Evolutionary conservation across 164 flowering plant genomes (phyloP).

Genomic region (Nymphaea colorata): DNA sequence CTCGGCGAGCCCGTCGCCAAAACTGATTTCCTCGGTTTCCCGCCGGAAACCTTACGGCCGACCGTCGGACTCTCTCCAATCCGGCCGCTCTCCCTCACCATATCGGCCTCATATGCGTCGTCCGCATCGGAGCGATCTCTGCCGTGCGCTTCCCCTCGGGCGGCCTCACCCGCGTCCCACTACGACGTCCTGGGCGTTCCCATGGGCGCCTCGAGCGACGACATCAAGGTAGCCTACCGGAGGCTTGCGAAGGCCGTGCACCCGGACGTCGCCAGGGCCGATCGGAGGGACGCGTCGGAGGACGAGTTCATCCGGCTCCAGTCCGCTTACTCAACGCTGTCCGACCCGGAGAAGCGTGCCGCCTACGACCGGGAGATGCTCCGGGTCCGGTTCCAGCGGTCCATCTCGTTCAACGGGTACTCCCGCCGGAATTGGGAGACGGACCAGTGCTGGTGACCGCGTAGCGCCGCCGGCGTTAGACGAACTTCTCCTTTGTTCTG

Average conservation of each 20-base stretch:
- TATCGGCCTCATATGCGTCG: background rate
- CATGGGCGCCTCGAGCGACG: constrained; percentile 39
- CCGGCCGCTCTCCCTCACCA: constrained; percentile 1
- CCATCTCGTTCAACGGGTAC: constrained; percentile 1
- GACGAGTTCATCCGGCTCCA: constrained; percentile 23
- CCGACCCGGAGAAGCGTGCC: constrained; percentile 24
- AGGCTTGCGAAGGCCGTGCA: constrained; percentile 43
- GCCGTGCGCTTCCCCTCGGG: background rate
- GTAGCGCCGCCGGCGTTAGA: background rate
- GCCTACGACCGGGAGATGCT: constrained; percentile 22
- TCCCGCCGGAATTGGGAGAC: constrained; percentile 30
- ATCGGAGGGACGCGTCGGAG: constrained; percentile 13
- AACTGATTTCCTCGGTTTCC: constrained; percentile 11
- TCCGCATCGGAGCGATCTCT: background rate
- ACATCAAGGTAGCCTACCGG: constrained; percentile 66
- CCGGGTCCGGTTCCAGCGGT: background rate
- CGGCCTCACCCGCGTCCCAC: constrained; percentile 23
- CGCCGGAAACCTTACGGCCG: constrained; percentile 1
- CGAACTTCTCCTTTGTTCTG: background rate
- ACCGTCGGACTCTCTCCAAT: constrained; percentile 14
- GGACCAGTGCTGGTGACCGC: constrained; percentile 31
- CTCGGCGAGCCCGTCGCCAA: background rate
- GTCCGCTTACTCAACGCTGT: constrained; percentile 26
- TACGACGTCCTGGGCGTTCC: constrained; percentile 58
- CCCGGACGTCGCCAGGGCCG: constrained; percentile 40